Evolutionary conservation across 2,329 filamentous ascomycete genomes (phyloP).

Genomic region (Fusarium pseudoanthophilum): DNA sequence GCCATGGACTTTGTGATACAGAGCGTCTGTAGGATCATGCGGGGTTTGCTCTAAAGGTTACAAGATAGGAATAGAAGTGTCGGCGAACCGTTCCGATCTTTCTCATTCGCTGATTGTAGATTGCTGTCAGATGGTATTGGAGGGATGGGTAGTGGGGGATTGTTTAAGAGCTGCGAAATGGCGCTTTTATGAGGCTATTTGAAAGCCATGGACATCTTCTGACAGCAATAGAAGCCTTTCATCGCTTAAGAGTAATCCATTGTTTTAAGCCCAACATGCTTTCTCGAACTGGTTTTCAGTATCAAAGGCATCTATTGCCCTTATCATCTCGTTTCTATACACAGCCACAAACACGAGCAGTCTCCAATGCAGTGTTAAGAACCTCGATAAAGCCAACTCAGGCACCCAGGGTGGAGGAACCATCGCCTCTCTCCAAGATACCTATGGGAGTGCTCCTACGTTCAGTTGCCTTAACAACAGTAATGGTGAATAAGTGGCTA

Average conservation of each 20-base stretch:
- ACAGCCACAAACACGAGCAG: too few relatives aligned
- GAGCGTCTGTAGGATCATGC: background rate
- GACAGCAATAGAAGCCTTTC: accelerated
- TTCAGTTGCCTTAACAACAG: conserved; percentile 42
- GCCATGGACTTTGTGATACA: conserved; percentile 2
- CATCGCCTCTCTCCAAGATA: conserved; percentile 34
- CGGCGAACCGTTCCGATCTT: conserved; percentile 9
- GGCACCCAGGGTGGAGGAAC: background rate
- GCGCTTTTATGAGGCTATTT: background rate
- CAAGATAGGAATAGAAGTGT: conserved; percentile 14
- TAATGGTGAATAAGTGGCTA: conserved; percentile 43
- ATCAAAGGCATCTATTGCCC: background rate
- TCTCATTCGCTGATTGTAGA: background rate
- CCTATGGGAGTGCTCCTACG: conserved; percentile 39
- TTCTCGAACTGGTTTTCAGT: background rate
- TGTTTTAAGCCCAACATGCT: conserved; percentile 13
- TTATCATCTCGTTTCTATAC: too few relatives aligned
- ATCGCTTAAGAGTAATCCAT: too few relatives aligned
- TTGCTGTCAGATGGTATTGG: background rate
- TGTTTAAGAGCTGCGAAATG: background rate
- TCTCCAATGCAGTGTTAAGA: conserved; percentile 9
- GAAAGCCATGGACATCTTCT: background rate
- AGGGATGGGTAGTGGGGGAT: background rate
- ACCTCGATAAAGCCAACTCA: conserved; percentile 3
- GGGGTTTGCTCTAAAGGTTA: background rate